Evolutionary conservation across 768 basidiomycete species (phyloP).

Genomic region (Amanita brunnescens): DNA sequence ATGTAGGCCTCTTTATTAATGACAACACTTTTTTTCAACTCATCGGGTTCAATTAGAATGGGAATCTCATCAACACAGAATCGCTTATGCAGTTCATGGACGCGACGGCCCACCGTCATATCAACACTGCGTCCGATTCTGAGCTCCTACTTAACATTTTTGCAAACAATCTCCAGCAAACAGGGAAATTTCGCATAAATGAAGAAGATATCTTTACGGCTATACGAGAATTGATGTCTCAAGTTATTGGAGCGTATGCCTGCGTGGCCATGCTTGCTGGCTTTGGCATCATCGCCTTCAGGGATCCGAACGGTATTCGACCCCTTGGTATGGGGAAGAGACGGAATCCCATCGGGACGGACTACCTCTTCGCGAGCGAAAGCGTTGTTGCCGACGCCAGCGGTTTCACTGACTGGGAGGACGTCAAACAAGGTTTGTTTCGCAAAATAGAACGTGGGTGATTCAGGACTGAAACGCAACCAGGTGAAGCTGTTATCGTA

Average conservation of each 20-base stretch:
- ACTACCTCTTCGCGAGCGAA: conserved; percentile 91
- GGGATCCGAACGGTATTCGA: conserved; percentile 96
- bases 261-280: conserved; percentile 99
- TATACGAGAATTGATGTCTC: conserved; percentile 79
- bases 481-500: conserved; percentile 94
- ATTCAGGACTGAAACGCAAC: not conserved
- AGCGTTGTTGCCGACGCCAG: conserved; percentile 93
- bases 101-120: conserved; percentile 92
- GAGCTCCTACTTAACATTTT: conserved; percentile 96
- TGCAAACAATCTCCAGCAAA: conserved; percentile 95
- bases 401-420: conserved; percentile 89
- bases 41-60: conserved; percentile 55
- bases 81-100: conserved; percentile 90
- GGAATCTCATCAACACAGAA: conserved; percentile 91
- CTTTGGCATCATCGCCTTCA: conserved; percentile 95
- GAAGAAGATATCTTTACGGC: conserved; percentile 99
- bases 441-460: not conserved
- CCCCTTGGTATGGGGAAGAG: conserved; percentile 83
- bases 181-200: conserved; percentile 98
- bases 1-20: conserved; percentile 46
- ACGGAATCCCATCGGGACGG: conserved; percentile 47
- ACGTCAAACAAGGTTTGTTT: conserved; percentile 75
- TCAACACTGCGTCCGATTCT: conserved; percentile 98
- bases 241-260: conserved; percentile 90
- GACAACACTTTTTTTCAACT: conserved; percentile 1